Conservation (phyloP, 1,284 basidiomycete genomes). For the Rhodotorula glutinis region DNA sequence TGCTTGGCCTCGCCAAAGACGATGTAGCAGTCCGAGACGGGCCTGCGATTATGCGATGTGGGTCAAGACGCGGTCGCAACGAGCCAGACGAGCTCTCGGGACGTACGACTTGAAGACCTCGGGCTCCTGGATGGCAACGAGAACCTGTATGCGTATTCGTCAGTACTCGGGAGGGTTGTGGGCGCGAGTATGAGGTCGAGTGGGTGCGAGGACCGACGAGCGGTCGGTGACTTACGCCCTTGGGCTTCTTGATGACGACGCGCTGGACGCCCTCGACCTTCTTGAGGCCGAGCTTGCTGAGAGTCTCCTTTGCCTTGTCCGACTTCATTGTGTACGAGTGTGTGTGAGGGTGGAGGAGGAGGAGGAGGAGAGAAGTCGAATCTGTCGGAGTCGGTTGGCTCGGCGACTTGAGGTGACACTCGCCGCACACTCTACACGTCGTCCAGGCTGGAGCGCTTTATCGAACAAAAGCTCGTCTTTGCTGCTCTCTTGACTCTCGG, state of each 20-base stretch:
- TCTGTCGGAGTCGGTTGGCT: too few species aligned
- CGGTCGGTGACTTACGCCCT: slow-evolving; percentile 20
- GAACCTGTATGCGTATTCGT: slow-evolving; percentile 56
- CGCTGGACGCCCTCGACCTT: slow-evolving; percentile 88
- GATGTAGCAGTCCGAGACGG: slow-evolving; percentile 96
- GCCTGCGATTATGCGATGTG: slow-evolving; percentile 42
- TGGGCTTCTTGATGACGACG: slow-evolving; percentile 76
- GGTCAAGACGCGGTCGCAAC: neutral
- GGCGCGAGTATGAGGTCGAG: neutral
- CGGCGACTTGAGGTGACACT: too few species aligned
- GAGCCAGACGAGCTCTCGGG: too few species aligned
- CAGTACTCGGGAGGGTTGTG: neutral
- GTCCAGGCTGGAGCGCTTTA: neutral
- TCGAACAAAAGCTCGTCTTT: neutral
- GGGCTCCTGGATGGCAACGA: slow-evolving; percentile 88
- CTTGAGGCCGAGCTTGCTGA: slow-evolving; percentile 73
- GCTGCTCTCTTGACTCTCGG: neutral
- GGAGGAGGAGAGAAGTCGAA: neutral
- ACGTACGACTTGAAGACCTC: slow-evolving; percentile 88
- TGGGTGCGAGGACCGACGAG: neutral
- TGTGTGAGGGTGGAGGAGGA: neutral
- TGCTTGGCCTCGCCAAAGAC: slow-evolving; percentile 97
- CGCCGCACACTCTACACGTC: neutral
- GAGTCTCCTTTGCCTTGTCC: slow-evolving; percentile 47
- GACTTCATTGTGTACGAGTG: slow-evolving; percentile 10